phyloP scores from a whole-genome alignment of 2,329 filamentous ascomycete species.

The Chrysosporium keratinophilum region DNA sequence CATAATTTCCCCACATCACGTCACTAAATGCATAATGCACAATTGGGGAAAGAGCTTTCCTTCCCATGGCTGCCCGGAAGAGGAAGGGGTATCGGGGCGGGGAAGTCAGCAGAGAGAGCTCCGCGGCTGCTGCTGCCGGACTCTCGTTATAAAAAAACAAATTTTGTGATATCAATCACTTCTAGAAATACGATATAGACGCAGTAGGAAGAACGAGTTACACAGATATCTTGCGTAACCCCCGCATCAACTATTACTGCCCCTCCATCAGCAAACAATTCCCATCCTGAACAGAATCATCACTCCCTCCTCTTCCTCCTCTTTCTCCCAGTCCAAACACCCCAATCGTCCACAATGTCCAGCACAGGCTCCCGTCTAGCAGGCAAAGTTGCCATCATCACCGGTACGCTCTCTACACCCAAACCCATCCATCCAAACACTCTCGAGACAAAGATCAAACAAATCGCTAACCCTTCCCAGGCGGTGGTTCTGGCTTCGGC shows the following conservation, averaged over 20 bases:
- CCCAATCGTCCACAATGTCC: background rate
- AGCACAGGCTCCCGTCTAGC: constrained; percentile 26
- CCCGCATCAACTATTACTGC: too few relatives aligned
- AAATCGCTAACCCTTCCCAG: constrained; percentile 16
- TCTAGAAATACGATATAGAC: too few relatives aligned
- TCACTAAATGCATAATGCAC: background rate
- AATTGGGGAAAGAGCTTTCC: background rate
- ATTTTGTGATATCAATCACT: too few relatives aligned
- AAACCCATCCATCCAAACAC: background rate
- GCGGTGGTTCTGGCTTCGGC: constrained; percentile 36
- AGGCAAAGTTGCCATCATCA: constrained; percentile 39
- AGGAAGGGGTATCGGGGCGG: background rate
- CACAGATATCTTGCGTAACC: too few relatives aligned
- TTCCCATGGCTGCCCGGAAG: background rate
- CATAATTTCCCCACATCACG: constrained; percentile 4
- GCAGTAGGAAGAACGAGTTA: too few relatives aligned
- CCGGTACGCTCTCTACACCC: constrained; percentile 24
- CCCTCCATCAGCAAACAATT: background rate
- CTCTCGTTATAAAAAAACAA: too few relatives aligned
- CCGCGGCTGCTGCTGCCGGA: too few relatives aligned
- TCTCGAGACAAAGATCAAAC: background rate
- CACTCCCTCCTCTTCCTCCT: background rate
- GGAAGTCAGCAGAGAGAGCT: too few relatives aligned
- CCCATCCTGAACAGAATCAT: background rate
- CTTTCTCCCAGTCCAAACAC: background rate